phyloP scores from a whole-genome alignment of 75 land plant genomes.

The Cunninghamia lanceolata region DNA sequence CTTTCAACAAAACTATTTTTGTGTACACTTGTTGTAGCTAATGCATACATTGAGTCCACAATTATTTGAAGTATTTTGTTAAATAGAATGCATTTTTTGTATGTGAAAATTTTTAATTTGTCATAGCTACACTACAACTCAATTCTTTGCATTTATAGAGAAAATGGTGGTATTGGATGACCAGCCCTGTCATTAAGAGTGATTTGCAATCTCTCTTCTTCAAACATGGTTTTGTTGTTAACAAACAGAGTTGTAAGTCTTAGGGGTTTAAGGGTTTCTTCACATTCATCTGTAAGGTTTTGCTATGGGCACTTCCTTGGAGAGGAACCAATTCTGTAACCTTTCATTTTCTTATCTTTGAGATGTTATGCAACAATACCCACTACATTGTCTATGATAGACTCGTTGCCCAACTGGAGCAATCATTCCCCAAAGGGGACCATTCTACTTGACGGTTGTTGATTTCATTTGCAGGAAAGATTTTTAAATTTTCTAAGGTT shows the following conservation, averaged over 20 bases:
- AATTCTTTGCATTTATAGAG: too few species aligned
- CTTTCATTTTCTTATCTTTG: background rate
- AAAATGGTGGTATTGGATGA: background rate
- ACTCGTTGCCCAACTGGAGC: conserved; percentile 58
- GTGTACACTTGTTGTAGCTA: too few species aligned
- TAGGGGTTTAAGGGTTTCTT: background rate
- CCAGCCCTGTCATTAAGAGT: background rate
- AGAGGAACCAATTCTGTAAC: background rate
- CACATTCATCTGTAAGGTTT: background rate
- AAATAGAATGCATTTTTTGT: too few species aligned
- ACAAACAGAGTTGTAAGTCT: background rate
- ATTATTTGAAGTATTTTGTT: too few species aligned
- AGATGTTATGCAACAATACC: conserved; percentile 12
- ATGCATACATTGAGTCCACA: too few species aligned
- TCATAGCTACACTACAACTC: too few species aligned
- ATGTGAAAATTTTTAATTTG: too few species aligned
- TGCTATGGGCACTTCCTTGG: conserved; percentile 15
- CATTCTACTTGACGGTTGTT: conserved; percentile 39
- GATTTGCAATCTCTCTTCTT: background rate
- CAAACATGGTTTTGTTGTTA: background rate
- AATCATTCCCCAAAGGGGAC: conserved; percentile 60
- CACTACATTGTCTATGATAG: conserved; percentile 44
- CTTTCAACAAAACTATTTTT: too few species aligned
- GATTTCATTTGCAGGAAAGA: too few species aligned
- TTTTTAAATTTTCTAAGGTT: too few species aligned